Evolutionary conservation across 2,329 filamentous ascomycete species (phyloP).

Genomic region (Talaromyces sp.): DNA sequence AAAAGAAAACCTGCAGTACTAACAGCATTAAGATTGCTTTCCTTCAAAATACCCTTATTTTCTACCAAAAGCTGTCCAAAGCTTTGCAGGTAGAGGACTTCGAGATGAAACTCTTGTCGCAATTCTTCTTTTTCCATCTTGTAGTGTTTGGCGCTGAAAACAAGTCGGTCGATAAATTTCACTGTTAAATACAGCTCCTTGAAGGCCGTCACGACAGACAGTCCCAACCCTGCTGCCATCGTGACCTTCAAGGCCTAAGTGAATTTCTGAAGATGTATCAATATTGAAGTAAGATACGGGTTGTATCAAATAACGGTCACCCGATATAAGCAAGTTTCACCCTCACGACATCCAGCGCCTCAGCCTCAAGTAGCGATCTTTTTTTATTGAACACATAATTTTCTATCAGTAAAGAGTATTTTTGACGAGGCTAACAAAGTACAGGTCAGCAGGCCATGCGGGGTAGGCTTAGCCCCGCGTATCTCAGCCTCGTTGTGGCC

Average conservation of each 20-base stretch:
- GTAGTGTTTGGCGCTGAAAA: background rate
- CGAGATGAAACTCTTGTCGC: background rate
- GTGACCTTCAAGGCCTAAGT: background rate
- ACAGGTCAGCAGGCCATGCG: background rate
- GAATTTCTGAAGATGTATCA: background rate
- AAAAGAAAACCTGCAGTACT: background rate
- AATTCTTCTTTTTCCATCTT: background rate
- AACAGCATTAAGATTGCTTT: background rate
- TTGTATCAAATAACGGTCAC: background rate
- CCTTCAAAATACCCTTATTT: background rate
- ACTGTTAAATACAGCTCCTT: background rate
- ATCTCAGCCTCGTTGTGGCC: background rate
- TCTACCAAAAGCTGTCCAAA: background rate
- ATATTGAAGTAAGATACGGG: background rate
- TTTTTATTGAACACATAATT: background rate
- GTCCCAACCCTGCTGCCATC: background rate
- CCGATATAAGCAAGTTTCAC: background rate
- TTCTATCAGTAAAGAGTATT: background rate
- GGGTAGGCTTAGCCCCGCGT: background rate
- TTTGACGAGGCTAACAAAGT: background rate
- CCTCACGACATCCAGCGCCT: background rate
- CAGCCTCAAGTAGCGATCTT: background rate
- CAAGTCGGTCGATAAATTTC: background rate
- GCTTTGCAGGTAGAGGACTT: background rate
- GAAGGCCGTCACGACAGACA: background rate